Evolutionary conservation across 345 rosid species (phyloP), one percentile per base, ranked within the genome.

Genomic region (Eucalyptus curtisii): DNA sequence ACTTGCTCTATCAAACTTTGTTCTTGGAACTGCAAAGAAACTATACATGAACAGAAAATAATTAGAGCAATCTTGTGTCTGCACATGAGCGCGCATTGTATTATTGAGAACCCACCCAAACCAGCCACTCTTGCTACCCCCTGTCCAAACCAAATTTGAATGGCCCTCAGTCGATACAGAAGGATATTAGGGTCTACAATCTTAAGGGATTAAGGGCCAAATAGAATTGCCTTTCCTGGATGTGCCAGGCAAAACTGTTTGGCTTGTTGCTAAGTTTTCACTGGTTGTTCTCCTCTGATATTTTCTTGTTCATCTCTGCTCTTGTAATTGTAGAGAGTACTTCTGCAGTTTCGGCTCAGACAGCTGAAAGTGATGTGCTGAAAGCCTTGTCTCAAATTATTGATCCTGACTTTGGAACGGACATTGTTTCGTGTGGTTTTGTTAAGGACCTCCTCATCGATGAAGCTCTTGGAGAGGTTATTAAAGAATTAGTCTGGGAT

Each of bases 331-430:
- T 90, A 94, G 96, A 91, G 59, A 93, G 91, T 84, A 90, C 86
- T 91, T 90, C 95, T 55, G 92, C 91, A 22, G 89, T 89, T 68
- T 90, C 96, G 31, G 52, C 84, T 47, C 92, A 90, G 88, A 86
- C 93, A 82, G 95, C 93, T 84, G 95, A 96, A 90, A 89, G 89
- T 88, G 96, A 96, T 87, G 99, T 97, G 87, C 88, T 96, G 92
- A 96, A 94, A 91, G 98, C 99, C 19, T 92, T 96, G 95, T 96
- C 99, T 88, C 98, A 95, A 90, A 97, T 96, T 86, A 96, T 96
- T 86, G 99, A 97, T 92, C 99, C 99, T 19, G 99, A 97, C 90
- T 97, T 97, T 90, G 99, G 99, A 90, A 96, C 98, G 4, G 99
- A 97, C 88, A 96, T 97, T 64, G 99, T 97, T 61, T 91, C 99